Evolutionary conservation across 306 rosid species (phyloP).

Genomic region (Abrus pulchellus): DNA sequence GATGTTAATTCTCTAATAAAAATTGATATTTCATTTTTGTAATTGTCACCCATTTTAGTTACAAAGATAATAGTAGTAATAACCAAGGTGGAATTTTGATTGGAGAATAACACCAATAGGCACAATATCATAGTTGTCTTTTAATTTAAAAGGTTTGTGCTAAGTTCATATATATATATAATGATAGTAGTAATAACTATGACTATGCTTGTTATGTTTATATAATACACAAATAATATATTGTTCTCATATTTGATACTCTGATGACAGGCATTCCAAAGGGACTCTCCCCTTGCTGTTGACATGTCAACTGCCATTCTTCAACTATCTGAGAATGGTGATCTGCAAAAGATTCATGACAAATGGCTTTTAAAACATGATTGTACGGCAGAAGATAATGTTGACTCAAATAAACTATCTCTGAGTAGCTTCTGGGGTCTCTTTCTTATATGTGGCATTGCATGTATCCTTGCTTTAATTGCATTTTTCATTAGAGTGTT

Average conservation of each 20-base stretch:
- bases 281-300: slow-evolving; percentile 96
- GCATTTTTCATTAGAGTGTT: slow-evolving; percentile 62
- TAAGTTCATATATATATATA: background rate
- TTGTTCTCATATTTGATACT: slow-evolving; percentile 28
- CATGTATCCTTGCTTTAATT: slow-evolving; percentile 68
- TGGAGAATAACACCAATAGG: background rate
- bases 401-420: slow-evolving; percentile 59
- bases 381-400: slow-evolving; percentile 56
- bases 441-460: slow-evolving; percentile 79
- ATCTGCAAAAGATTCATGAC: slow-evolving; percentile 89
- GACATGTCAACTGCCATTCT: slow-evolving; percentile 96
- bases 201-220: background rate
- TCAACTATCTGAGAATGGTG: slow-evolving; percentile 96
- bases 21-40: background rate
- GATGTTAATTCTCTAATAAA: background rate
- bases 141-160: background rate
- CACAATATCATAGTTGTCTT: background rate
- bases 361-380: slow-evolving; percentile 77
- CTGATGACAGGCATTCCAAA: slow-evolving; percentile 82
- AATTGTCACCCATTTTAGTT: background rate
- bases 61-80: background rate
- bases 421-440: slow-evolving; percentile 93
- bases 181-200: background rate
- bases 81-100: background rate
- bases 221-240: background rate